Conservation (phyloP, 192 early-diverging fungal genomes). For the Coemansia sp. region DNA sequence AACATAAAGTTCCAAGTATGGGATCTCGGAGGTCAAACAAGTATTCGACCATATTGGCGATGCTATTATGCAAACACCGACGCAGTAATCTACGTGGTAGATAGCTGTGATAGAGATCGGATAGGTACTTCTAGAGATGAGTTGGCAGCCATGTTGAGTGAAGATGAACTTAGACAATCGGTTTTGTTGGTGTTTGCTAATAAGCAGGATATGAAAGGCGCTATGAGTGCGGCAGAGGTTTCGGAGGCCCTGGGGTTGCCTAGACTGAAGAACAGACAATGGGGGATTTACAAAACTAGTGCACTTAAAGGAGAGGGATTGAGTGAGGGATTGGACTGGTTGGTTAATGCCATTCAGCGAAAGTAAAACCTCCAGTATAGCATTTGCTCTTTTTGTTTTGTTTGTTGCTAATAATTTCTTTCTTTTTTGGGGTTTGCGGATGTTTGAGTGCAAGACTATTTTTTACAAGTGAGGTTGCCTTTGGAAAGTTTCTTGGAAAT, state of each 20-base stretch:
- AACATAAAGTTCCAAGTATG: constrained; percentile 99
- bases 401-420: background rate
- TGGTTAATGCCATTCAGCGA: constrained; percentile 48
- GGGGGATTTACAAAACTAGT: constrained; percentile 92
- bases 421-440: too few relatives aligned
- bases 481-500: too few relatives aligned
- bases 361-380: background rate
- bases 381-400: background rate
- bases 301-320: constrained; percentile 94
- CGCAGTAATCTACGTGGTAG: constrained; percentile 97
- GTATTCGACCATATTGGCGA: constrained; percentile 94
- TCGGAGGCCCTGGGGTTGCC: constrained; percentile 82
- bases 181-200: constrained; percentile 94
- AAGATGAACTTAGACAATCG: constrained; percentile 89
- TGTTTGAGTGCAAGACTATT: too few relatives aligned
- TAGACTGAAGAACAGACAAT: constrained; percentile 83
- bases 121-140: constrained; percentile 87
- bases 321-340: constrained; percentile 92
- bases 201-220: constrained; percentile 96
- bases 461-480: too few relatives aligned
- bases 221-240: constrained; percentile 87
- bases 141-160: constrained; percentile 88
- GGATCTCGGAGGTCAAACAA: constrained; percentile 92
- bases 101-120: constrained; percentile 88
- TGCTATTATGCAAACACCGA: constrained; percentile 99